A percentile compares a stretch with the other conserved stretches of the same genome.
Evolutionary conservation across 805 yeast genomes (phyloP).

Genomic region (Ogataea minuta): DNA sequence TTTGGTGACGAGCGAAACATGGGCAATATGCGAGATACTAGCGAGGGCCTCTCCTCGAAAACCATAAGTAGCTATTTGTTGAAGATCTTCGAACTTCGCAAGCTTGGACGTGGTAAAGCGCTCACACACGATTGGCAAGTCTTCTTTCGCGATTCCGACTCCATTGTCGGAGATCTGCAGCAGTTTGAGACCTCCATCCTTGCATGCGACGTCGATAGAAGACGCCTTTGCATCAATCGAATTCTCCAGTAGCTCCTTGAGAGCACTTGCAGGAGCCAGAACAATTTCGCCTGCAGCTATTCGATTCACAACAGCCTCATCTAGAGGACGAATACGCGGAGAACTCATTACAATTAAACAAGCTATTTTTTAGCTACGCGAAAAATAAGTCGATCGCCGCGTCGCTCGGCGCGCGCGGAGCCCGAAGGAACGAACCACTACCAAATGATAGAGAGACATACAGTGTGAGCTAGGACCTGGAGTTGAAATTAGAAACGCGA

Average conservation of each 20-base stretch:
- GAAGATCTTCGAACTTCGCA: conserved; percentile 68
- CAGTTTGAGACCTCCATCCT: conserved; percentile 88
- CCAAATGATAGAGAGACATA: too few relatives aligned
- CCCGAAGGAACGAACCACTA: too few relatives aligned
- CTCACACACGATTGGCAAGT: conserved; percentile 78
- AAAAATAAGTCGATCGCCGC: conserved; percentile 2
- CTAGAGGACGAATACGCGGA: conserved; percentile 42
- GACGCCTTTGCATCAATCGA: conserved; percentile 84
- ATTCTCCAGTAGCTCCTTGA: conserved; percentile 91
- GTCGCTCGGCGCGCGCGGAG: too few relatives aligned
- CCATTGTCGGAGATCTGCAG: conserved; percentile 92
- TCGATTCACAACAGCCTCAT: conserved; percentile 71
- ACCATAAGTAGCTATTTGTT: conserved; percentile 75
- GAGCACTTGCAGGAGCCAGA: conserved; percentile 88
- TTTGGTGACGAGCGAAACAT: conserved; percentile 77
- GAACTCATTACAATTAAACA: neutral
- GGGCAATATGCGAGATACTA: conserved; percentile 85
- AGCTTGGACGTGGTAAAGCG: conserved; percentile 92
- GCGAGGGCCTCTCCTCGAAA: conserved; percentile 97
- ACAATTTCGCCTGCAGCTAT: conserved; percentile 98
- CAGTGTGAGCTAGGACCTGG: too few relatives aligned
- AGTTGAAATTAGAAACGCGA: too few relatives aligned
- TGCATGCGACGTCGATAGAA: conserved; percentile 71
- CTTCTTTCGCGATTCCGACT: conserved; percentile 69
- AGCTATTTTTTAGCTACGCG: neutral